Base-by-base conservation (phyloP, 306 rosid species). In the Trifolium dubium region DNA sequence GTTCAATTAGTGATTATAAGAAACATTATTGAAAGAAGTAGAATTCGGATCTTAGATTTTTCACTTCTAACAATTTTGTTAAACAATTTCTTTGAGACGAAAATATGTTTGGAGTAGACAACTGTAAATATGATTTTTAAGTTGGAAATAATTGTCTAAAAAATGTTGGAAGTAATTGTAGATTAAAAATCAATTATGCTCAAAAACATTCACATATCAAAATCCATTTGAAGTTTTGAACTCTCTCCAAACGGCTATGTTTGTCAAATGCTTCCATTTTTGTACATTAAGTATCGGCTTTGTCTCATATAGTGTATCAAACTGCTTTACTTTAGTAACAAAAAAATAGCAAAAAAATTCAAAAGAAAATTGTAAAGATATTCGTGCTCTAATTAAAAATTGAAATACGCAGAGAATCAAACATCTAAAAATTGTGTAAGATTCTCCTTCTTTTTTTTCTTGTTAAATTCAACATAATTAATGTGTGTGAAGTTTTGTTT, bases 371-470 rank as follows among this genome's bases (percentile, higher is more conserved):
- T 39, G 8, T 44, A 49, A 18, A 49, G 8, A 53, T 17, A 18
- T 53, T 1, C 10, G 5, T 53, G 60, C 31, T 9, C 13, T 13
- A 53, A 3, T 53, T 18, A 8, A 14, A 66, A 54, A 43, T 5
- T 76, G 35, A n/a, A 56, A 56, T 44, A 53, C 2, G 6, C 3
- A 62, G 39, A 44, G 71, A 66, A 43, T 63, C 31, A 51, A 40
- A 58, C 2, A 54, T 39, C 34, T 10, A 60, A 14, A 44, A 73
- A 55, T 28, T 46, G 29, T 14, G 37, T 8, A 13, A 67, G 41
- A 44, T 67, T 14, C 65, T 8, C 23, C 23, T 23, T 23, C 23
- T 23, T 23, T 29, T 28, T 62, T 67, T 29, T 13, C 55, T 43
- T 43, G 54, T 28, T 43, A 11, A 43, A 6, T 44, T 28, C 55